Evolutionary conservation across 805 yeast species (phyloP), one percentile per base, ranked within the genome.

Genomic region (Candida takata): DNA sequence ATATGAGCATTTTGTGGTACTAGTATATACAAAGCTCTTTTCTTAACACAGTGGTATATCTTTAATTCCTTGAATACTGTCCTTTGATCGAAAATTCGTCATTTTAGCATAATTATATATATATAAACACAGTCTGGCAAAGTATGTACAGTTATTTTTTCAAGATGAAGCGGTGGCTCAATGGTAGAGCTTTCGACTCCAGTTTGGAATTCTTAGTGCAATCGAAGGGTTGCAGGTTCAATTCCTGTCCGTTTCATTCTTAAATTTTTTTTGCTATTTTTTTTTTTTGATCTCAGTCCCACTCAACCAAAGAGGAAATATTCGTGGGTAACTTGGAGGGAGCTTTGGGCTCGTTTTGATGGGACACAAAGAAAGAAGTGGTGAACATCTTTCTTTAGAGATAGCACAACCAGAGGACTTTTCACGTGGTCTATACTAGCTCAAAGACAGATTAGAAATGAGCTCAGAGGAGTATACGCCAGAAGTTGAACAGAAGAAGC

Each of bases 221-320:
- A 76, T 75, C 84, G 77, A 74, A 77, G 75, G 84, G 84, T 72
- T 77, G 84, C 84, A 77, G 83, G 84, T 77, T 77, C 84, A 73
- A 77, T 74, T 77, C 84, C 83, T 77, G 84, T 77, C 81, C 79
- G 82, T 75, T 78, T 74, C 80, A 74, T 40, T 51, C 62, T 57
- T 61, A 56, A n/a, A 45, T 49, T 58, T 55, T 43, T 51, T 55
- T 57, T 55, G 32, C 6, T 20, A 8, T 26, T 26, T 26, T 26
- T 15, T 16, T 10, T 9, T n/a, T 12, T 10, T 12, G 27, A 24
- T 8, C 27, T 24, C 27, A 17, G 15, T 16, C 21, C 12, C 13
- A 13, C 13, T 18, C 31, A n/a, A n/a, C 31, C 20, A 28, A 28
- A 16, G 6, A 28, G 31, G 31, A 9, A 28, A 28, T 16, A 16